Evolutionary conservation across 2,329 filamentous ascomycete genomes (phyloP), one percentile per base, ranked within the genome.

Genomic region (Parastagonospora nodorum): DNA sequence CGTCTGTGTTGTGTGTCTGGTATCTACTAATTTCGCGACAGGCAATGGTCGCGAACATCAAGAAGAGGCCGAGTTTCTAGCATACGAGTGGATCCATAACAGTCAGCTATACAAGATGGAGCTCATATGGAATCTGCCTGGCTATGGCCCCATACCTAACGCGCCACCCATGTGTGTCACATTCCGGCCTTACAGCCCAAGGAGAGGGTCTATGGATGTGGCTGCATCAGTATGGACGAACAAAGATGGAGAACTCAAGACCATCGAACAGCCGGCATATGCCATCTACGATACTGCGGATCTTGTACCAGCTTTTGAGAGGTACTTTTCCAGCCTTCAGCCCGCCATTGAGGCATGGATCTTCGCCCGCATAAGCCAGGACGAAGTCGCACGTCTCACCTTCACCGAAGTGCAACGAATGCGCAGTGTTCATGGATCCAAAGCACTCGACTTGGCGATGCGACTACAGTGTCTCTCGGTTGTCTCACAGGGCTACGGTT

Each of bases 401-500:
- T 73, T 67, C 45, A 45, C 53, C 39, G 71, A 74, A 52, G 68
- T 68, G 1, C 47, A 66, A n/a, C 60, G 71, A 19, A 58, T 71
- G 51, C 63, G 67, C 4, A 42, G 48, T 14, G 53, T 58, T 12
- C 58, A 53, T 19, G 52, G 50, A 29, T 59, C 64, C 24, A 61
- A 60, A 37, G 56, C 61, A n/a, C 59, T 74, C 9, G 61, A 66
- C 30, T 42, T 69, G 16, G 68, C 66, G 10, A 64, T 74, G 61
- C 59, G 64, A 19, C 50, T 74, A 10, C 67, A 72, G 28, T 71
- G 68, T 42, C 56, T 71, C 4, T 72, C 71, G 2, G 60, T 73
- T 9, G 63, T 73, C 10, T 72, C 68, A 8, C 71, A 74, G 50
- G 71, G 71, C 12, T 74, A 72, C 33, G 71, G 71, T n/a, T 66